Base-by-base conservation (phyloP, 495 filamentous ascomycete species). In the Endocarpon pusillum region DNA sequence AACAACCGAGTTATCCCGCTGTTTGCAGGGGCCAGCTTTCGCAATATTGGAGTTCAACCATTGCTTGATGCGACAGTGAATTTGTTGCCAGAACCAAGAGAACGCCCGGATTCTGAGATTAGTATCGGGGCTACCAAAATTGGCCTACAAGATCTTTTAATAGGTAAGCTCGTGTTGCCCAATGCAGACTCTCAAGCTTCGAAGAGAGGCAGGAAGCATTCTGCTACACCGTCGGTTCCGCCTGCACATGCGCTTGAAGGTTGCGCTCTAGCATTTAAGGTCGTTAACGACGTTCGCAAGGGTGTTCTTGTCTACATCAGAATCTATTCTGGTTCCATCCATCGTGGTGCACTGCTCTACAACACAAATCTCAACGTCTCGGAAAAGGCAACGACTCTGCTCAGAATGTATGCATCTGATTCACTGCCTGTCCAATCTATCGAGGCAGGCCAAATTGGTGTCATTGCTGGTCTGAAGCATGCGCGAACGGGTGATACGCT, bases 191-290 rank as follows among this genome's bases (percentile, higher is more conserved):
- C 56, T 3, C 16, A 47, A 3, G 58, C 63, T 38, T 49, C 52
- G 17, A 70, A 73, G 36, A 42, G 61, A 22, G 57, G 57, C 42
- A 58, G 43, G 32, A 30, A 32, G 38, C 58, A 51, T 34, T 45
- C 43, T 7, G 42, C 40, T n/a, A 37, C 52, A 12, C 49, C 67
- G 17, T 44, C 70, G 8, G 54, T 64, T 11, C 67, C 70, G 16
- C 51, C 87, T 16, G 71, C 75, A 9, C 42, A 64, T n/a, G 73
- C 74, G 21, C 54, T 93, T 11, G 68, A 75, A 35, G 72, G 74
- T 26, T 80, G 87, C 40, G 85, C 80, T 2, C 61, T 94, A 21
- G 91, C 92, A 10, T 99, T 99, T 67, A 99, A 99, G 52, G 91
- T 96, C 8, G 82, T 93, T 41, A 76, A 89, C 42, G 87, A 96